Evolutionary conservation across 2,329 filamentous ascomycete genomes (phyloP), one percentile per base, ranked within the genome.

Genomic region (Penicillium hordei): DNA sequence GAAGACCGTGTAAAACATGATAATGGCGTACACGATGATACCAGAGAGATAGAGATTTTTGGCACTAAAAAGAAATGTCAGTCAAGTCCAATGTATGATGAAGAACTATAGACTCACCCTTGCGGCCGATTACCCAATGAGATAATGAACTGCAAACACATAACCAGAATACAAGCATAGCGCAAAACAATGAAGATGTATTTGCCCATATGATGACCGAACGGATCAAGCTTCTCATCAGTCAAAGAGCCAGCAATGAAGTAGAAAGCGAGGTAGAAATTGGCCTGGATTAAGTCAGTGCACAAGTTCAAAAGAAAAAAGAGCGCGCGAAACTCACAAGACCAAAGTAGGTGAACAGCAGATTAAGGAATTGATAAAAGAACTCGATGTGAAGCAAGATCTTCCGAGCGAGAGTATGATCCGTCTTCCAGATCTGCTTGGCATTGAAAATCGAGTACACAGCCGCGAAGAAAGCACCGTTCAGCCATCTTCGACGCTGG

Each of bases 241-340:
- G 89, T 84, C 17, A 99, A 83, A 40, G 93, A 95, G 43, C 94
- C 94, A 23, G 92, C 92, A 65, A 99, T 89, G 79, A 99, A 99
- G 83, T 93, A 99, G 79, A 99, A 99, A 57, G 93, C 96, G 52
- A 99, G 87, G 75, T 97, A 99, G 82, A 97, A 99, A 81, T 99
- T 99, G 75, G 93, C 93, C 78, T 81, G 46, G 21, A 4, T 27
- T 15, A 48, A 29, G 54, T 69, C 34, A 70, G 67, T 48, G 19
- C 2, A 31, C 34, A 25, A 13, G 48, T 8, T 17, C 31, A 19
- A 4, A 4, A 10, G 36, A 9, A 44, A 13, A 31, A 21, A 34
- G 9, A 45, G 48, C 3, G 21, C 13, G 8, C 1, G 27, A 53
- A 46, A 70, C 75, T 60, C 68, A 78, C 79, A 65, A 99, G 86